Evolutionary conservation across 2,329 filamentous ascomycete genomes (phyloP).

Genomic region (Clonostachys solani): DNA sequence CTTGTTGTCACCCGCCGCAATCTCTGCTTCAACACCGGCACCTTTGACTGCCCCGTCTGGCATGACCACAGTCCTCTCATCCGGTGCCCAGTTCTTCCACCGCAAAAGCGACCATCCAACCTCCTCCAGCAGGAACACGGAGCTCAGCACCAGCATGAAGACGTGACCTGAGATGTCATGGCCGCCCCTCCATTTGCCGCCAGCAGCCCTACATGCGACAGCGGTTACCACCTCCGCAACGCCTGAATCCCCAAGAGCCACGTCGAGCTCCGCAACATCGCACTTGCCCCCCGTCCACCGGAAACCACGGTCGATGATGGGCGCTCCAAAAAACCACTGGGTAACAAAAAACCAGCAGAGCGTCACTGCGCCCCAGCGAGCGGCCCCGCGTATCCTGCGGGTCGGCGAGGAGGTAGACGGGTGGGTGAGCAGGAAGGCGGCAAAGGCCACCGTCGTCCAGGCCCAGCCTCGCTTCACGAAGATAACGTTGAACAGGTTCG

Average conservation of each 20-base stretch:
- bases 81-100: conserved; percentile 34
- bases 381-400: conserved; percentile 47
- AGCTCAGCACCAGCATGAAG: conserved; percentile 84
- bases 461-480: conserved; percentile 97
- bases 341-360: conserved; percentile 80
- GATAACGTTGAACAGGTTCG: conserved; percentile 85
- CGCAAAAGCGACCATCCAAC: conserved; percentile 54
- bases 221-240: conserved; percentile 59
- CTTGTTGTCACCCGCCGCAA: conserved; percentile 8
- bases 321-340: conserved; percentile 94
- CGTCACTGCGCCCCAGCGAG: conserved; percentile 72
- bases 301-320: conserved; percentile 87
- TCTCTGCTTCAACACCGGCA: conserved; percentile 42
- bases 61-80: conserved; percentile 65
- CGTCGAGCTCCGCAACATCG: conserved; percentile 49
- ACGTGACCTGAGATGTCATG: conserved; percentile 97
- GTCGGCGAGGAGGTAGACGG: conserved; percentile 32
- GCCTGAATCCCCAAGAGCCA: conserved; percentile 38
- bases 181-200: conserved; percentile 85
- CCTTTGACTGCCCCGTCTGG: conserved; percentile 61
- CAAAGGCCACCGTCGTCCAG: conserved; percentile 78
- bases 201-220: conserved; percentile 75
- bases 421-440: conserved; percentile 65
- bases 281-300: conserved; percentile 84
- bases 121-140: conserved; percentile 78